Evolutionary conservation across 2,329 filamentous ascomycete species (phyloP).

Genomic region (Bretziella fagacearum): DNA sequence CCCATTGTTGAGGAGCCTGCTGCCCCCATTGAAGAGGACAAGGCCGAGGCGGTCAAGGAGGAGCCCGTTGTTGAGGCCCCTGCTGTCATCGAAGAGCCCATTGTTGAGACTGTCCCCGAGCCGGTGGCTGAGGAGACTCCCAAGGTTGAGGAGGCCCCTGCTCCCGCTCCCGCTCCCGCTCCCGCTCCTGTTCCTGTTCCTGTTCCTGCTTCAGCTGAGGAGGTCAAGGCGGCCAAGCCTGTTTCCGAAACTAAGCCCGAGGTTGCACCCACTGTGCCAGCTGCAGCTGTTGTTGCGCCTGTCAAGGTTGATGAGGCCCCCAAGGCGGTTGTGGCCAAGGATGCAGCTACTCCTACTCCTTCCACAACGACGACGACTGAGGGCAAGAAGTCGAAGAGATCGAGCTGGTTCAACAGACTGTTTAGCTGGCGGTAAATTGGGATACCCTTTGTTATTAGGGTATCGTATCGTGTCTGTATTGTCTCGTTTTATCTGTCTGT

Average conservation of each 20-base stretch:
- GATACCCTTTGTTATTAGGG: neutral
- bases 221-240: constrained; percentile 31
- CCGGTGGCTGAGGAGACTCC: constrained; percentile 13
- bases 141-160: constrained; percentile 10
- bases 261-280: neutral
- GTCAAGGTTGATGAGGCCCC: constrained; percentile 7
- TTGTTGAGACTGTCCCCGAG: constrained; percentile 12
- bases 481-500: constrained; percentile 2
- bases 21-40: constrained; percentile 14
- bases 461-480: neutral
- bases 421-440: constrained; percentile 12
- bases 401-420: constrained; percentile 11
- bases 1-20: constrained; percentile 15
- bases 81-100: constrained; percentile 5
- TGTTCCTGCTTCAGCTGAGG: constrained; percentile 8
- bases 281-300: neutral
- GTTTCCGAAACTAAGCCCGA: neutral
- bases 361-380: neutral
- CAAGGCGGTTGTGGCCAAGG: constrained; percentile 1
- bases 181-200: constrained; percentile 5
- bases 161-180: constrained; percentile 7
- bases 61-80: constrained; percentile 16
- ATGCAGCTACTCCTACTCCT: constrained; percentile 5
- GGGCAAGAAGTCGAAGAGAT: constrained; percentile 11
- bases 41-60: constrained; percentile 16